Evolutionary conservation across 2,329 filamentous ascomycete species (phyloP), one percentile per base, ranked within the genome.

Genomic region (Hypocreales sp.): DNA sequence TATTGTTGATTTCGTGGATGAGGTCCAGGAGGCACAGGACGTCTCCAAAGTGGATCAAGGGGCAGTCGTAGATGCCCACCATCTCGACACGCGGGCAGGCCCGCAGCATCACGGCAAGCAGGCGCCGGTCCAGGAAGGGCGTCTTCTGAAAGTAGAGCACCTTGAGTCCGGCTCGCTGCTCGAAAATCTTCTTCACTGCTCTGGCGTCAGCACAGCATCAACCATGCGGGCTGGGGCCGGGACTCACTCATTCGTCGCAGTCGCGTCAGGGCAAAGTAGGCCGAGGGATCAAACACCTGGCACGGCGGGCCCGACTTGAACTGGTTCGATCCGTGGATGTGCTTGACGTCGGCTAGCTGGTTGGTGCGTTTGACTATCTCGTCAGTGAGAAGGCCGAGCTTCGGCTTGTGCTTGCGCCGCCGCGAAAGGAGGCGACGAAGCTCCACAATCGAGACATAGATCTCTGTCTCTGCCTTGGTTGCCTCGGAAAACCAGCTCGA

Each of bases 31-130:
- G 28, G 8, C 35, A 40, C 1, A 51, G 27, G 0, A 51, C 29
- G 14, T 56, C 52, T 8, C 48, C 52, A n/a, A 52, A 40, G 16
- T 54, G 46, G 5, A 56, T 35, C 2, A 55, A 31, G 0, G 49
- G 50, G 15, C 53, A 56, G 26, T 50, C 41, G 28, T 55, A 56
- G 3, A 56, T 36, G 3, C 53, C 51, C 10, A 56, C 2, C 40
- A 46, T 48, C 4, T 35, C 40, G 7, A 55, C 34, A 2, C 45
- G 29, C 0, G 45, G 48, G 19, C 45, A 50, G 2, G 40, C 39
- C 6, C 48, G 42, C 1, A 55, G 31, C 10, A 56, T 44, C n/a
- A 54, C 34, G 3, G 53, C 48, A 0, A 55, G 28, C 2, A 53
- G 20, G 2, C 50, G 38, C 12, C 48, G 36, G 13, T 56, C 53